A percentile compares a stretch with the other conserved stretches of the same genome.
Evolutionary conservation across 2,329 filamentous ascomycete species (phyloP).

Genomic region (Aureobasidium sp.): DNA sequence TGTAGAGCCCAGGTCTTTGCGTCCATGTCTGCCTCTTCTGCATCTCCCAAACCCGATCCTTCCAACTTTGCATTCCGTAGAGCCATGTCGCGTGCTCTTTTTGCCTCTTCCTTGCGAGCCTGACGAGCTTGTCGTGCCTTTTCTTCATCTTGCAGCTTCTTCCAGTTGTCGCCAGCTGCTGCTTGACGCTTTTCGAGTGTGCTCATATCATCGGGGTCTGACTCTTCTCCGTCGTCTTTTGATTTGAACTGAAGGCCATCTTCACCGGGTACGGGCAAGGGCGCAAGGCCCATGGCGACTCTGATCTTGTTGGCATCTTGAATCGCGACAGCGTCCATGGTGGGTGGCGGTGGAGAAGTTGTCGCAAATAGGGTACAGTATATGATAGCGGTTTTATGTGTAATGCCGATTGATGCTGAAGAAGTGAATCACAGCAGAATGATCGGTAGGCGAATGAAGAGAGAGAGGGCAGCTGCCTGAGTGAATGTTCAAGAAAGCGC

Average conservation of each 20-base stretch:
- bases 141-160: constrained; percentile 57
- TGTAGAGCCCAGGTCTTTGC: constrained; percentile 80
- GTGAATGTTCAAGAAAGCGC: not conserved
- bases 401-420: not conserved
- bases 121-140: constrained; percentile 69
- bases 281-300: constrained; percentile 79
- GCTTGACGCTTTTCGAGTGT: constrained; percentile 77
- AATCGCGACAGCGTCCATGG: constrained; percentile 53
- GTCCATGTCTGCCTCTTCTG: constrained; percentile 58
- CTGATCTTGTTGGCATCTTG: constrained; percentile 93
- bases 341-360: constrained; percentile 19
- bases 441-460: not conserved
- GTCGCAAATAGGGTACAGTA: not conserved
- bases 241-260: constrained; percentile 46
- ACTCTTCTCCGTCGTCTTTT: constrained; percentile 39
- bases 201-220: constrained; percentile 64
- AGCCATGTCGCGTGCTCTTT: constrained; percentile 77
- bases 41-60: constrained; percentile 76
- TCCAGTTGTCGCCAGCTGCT: constrained; percentile 67
- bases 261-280: constrained; percentile 71
- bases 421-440: not conserved
- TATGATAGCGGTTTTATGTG: not conserved
- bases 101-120: constrained; percentile 71
- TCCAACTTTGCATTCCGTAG: constrained; percentile 68
- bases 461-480: not conserved